A percentile compares a stretch with the other conserved stretches of the same genome.
Evolutionary conservation across 1,284 basidiomycete species (phyloP).

Genomic region (Cryptococcus sp.): DNA sequence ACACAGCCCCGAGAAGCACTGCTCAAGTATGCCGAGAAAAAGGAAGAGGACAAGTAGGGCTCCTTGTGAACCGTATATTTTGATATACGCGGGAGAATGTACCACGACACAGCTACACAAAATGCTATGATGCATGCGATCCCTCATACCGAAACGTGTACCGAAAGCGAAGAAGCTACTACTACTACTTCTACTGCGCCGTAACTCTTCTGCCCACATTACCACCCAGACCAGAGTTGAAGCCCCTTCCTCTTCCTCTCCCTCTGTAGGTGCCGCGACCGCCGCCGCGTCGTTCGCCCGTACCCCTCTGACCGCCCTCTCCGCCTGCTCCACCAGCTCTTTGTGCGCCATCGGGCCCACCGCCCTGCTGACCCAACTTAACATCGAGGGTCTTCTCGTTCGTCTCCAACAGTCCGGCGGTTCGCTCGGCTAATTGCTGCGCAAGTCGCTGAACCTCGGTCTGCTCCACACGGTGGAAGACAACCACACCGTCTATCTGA

Average conservation of each 20-base stretch:
- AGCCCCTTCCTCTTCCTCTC: constrained; percentile 36
- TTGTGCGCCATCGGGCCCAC: constrained; percentile 60
- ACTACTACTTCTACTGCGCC: constrained; percentile 11
- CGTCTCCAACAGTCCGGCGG: constrained; percentile 84
- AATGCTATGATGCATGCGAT: constrained; percentile 10
- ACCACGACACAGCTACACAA: constrained; percentile 6
- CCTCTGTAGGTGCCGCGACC: constrained; percentile 40
- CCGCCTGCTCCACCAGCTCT: constrained; percentile 32
- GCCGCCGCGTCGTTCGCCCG: constrained; percentile 46
- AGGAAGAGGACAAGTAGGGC: constrained; percentile 55
- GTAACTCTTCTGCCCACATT: constrained; percentile 22
- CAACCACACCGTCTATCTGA: constrained; percentile 78
- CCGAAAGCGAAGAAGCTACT: neutral
- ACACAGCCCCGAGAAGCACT: constrained; percentile 88
- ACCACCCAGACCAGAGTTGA: constrained; percentile 21
- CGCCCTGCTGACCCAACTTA: constrained; percentile 73
- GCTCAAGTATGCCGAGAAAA: constrained; percentile 82
- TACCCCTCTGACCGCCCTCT: constrained; percentile 38
- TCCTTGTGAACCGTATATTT: neutral
- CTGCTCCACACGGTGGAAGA: constrained; percentile 87
- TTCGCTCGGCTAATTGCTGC: constrained; percentile 83
- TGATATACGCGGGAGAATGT: neutral
- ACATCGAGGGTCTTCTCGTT: constrained; percentile 92
- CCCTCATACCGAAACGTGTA: neutral
- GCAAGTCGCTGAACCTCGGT: constrained; percentile 87